Base-by-base conservation (phyloP, 768 basidiomycete species). In the Lanmaoa pseudosensibilis region DNA sequence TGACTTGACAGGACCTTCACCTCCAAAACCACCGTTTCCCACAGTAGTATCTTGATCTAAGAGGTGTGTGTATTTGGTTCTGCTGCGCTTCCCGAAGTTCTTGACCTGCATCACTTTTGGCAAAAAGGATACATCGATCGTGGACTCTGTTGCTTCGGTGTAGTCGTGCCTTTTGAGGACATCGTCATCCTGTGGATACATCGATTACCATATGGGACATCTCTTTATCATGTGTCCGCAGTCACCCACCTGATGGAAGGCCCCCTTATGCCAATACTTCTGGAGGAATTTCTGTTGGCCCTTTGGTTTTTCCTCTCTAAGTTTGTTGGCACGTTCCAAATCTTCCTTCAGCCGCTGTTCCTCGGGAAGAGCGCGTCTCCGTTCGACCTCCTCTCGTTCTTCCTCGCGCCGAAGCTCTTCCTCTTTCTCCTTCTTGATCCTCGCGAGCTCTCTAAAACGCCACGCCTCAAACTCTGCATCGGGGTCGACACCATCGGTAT, bases 191-290 rank as follows among this genome's bases (percentile, higher is more conserved):
- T 90, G 68, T 38, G 59, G 71, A 56, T 34, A 70, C 8, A 46
- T 18, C 21, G 30, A 49, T 70, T 47, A 72, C 21, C 52, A 38
- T 39, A 51, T 36, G 50, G 32, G 50, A 23, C 56, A 54, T n/a
- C 13, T 56, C 40, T 33, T 51, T n/a, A 37, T 44, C 41, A 39
- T 50, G 27, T 55, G 6, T 12, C 37, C 15, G 19, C 41, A 57
- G 43, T 40, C 12, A 68, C 80, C 33, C 56, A 91, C 94, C 83
- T 95, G 92, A 71, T 97, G 94, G 79, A 98, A 99, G 57, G 96
- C 97, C 65, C 97, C 97, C 74, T 96, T 98, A 78, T 99, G 97
- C 86, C 94, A 98, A 71, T 97, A 99, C 74, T 97, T 98, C 71
- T 98, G 94, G 59, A 98, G 73, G 75, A 98, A 98, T 68, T 86